phyloP scores from a whole-genome alignment of 371 early-diverging fungal species.

The Mucor saturninus region DNA sequence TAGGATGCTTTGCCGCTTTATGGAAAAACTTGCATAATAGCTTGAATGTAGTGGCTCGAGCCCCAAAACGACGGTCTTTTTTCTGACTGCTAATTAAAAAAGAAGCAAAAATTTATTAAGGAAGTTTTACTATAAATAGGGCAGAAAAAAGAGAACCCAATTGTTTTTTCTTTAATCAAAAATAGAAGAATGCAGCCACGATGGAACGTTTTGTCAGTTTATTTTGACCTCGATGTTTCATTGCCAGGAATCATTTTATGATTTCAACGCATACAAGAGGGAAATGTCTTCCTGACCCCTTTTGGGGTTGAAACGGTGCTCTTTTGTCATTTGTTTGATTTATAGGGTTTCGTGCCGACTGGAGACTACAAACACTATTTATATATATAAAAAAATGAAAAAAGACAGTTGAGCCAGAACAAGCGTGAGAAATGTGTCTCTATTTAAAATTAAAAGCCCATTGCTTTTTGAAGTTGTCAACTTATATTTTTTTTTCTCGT shows the following conservation, averaged over 20 bases:
- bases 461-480: too few relatives aligned
- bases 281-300: conserved; percentile 22
- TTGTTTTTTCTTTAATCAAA: conserved; percentile 25
- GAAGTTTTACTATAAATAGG: conserved; percentile 14
- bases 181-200: conserved; percentile 35
- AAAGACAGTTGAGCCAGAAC: background rate
- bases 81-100: too few relatives aligned
- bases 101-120: too few relatives aligned
- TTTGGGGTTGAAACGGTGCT: conserved; percentile 23
- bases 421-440: too few relatives aligned
- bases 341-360: conserved; percentile 29
- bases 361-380: conserved; percentile 19
- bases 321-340: conserved; percentile 28
- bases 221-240: conserved; percentile 23
- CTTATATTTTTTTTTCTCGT: too few relatives aligned
- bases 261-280: conserved; percentile 33
- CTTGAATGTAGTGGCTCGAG: too few relatives aligned
- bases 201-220: conserved; percentile 26
- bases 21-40: too few relatives aligned
- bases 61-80: too few relatives aligned
- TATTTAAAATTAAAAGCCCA: too few relatives aligned
- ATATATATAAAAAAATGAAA: conserved; percentile 10
- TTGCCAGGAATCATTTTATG: conserved; percentile 32
- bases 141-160: background rate
- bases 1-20: too few relatives aligned